Evolutionary conservation across 2,329 filamentous ascomycete species (phyloP).

Genomic region (Fusarium liriodendri): DNA sequence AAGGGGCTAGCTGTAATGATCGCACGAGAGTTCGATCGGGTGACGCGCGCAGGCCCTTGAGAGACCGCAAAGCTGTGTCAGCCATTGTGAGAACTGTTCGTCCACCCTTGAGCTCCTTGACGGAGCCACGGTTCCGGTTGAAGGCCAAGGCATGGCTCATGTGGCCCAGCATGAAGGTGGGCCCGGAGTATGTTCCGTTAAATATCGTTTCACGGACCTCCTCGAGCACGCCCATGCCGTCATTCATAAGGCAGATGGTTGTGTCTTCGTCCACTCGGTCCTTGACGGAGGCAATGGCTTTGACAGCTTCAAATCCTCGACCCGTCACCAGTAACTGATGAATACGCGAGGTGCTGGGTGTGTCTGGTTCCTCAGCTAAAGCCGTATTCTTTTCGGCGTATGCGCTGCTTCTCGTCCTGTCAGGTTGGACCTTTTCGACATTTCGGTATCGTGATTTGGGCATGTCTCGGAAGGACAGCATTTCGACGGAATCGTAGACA

Average conservation of each 20-base stretch:
- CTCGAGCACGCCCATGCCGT: slow-evolving; percentile 87
- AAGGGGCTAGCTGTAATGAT: slow-evolving; percentile 29
- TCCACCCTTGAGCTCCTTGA: slow-evolving; percentile 52
- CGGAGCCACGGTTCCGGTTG: slow-evolving; percentile 52
- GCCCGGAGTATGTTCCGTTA: slow-evolving; percentile 70
- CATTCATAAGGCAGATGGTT: slow-evolving; percentile 81
- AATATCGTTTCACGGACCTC: slow-evolving; percentile 79
- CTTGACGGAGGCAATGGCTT: slow-evolving; percentile 69
- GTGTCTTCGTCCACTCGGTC: slow-evolving; percentile 76
- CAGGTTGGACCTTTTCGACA: slow-evolving; percentile 40
- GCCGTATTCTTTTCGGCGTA: slow-evolving; percentile 39
- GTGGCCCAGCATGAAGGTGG: slow-evolving; percentile 80
- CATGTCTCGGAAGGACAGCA: slow-evolving; percentile 45
- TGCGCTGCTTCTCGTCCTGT: slow-evolving; percentile 29
- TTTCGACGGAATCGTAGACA: slow-evolving; percentile 54
- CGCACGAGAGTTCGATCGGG: slow-evolving; percentile 37
- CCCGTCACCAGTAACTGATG: slow-evolving; percentile 78
- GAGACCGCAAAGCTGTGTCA: slow-evolving; percentile 23
- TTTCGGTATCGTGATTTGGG: slow-evolving; percentile 47
- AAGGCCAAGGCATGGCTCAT: slow-evolving; percentile 61
- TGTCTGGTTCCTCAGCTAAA: slow-evolving; percentile 9
- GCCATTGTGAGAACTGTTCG: slow-evolving; percentile 46
- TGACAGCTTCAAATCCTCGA: slow-evolving; percentile 62
- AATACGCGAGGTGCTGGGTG: slow-evolving; percentile 64
- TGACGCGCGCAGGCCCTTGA: slow-evolving; percentile 30